Base-by-base conservation (phyloP, 208 protist genomes). In the Leishmania gerbilli region DNA sequence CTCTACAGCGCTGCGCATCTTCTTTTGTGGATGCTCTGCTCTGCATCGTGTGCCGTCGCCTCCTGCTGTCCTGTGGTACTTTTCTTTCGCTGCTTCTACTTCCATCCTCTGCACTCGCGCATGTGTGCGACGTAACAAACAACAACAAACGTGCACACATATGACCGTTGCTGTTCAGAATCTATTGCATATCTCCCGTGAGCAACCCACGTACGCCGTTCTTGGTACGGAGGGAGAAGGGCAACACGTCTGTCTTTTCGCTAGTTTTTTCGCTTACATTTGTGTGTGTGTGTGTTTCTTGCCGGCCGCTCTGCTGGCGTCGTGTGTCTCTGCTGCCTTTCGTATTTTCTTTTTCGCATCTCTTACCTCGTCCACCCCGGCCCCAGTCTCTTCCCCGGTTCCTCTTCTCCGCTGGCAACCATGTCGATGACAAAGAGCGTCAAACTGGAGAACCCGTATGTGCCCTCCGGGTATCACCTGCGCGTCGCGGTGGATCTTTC, bases 361-460 rank as follows among this genome's bases (percentile, higher is more conserved):
- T 49, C 49, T 65, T 15, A 47, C 8, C 74, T 67, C 53, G 17
- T n/a, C 4, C 37, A 47, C 37, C 55, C 31, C 34, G 1, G 15
- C 55, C 55, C 27, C 51, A 6, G 51, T 51, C 4, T 74, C 9
- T 15, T 21, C 31, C 15, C 49, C 13, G 13, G 3, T 62, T 60
- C 37, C 51, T 9, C 19, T 60, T 45, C 34, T 60, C 19, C 24
- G 9, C 37, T 31, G 21, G 21, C 69, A 74, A 2, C 21, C 27
- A 76, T 76, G 72, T 62, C 72, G 31, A 62, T 6, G 21, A 11
- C 47, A n/a, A 82, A 77, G 27, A 85, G 77, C 13, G 92, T 96
- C 55, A 93, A 92, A 81, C 74, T 97, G 77, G 75, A 88, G 58
- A 97, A 97, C 79, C 71, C 91, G n/a, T 96, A 94, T 65, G 87